Conservation (phyloP, 495 filamentous ascomycete species). For the Podospora didyma region DNA sequence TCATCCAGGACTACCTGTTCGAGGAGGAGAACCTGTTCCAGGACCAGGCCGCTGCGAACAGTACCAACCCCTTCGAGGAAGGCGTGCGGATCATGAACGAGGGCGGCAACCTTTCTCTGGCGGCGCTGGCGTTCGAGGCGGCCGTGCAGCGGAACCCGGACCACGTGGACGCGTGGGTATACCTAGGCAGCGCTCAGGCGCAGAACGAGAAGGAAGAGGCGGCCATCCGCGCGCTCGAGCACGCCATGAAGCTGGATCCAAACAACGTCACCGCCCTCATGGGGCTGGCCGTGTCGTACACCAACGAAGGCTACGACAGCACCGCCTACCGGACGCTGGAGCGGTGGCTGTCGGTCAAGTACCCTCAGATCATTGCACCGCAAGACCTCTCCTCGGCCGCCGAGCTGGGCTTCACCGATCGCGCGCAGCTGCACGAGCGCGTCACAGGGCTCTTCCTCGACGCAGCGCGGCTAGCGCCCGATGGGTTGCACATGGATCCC, state of each 20-base stretch:
- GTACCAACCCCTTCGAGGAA: slow-evolving; percentile 77
- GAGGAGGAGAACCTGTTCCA: slow-evolving; percentile 89
- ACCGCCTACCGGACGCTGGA: slow-evolving; percentile 96
- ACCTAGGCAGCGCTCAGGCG: slow-evolving; percentile 85
- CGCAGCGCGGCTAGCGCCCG: slow-evolving; percentile 85
- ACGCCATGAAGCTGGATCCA: slow-evolving; percentile 81
- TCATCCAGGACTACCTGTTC: slow-evolving; percentile 86
- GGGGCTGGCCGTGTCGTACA: slow-evolving; percentile 96
- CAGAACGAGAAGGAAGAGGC: slow-evolving; percentile 98
- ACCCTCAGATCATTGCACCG: slow-evolving; percentile 71
- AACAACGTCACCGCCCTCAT: slow-evolving; percentile 86
- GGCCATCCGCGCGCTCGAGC: slow-evolving; percentile 95
- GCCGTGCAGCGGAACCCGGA: slow-evolving; percentile 84
- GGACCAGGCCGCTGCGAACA: slow-evolving; percentile 39
- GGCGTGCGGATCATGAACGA: slow-evolving; percentile 86
- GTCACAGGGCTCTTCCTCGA: slow-evolving; percentile 87
- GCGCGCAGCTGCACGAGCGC: slow-evolving; percentile 81
- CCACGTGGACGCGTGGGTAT: slow-evolving; percentile 89
- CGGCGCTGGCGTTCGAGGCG: slow-evolving; percentile 94
- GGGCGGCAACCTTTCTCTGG: slow-evolving; percentile 89
- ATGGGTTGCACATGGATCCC: slow-evolving; percentile 85
- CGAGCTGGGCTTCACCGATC: slow-evolving; percentile 89
- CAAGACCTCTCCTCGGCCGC: slow-evolving; percentile 61
- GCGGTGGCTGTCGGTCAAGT: slow-evolving; percentile 91
- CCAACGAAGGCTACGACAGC: slow-evolving; percentile 97